Evolutionary conservation across 345 rosid species (phyloP).

Genomic region (Eucalyptus marginata): DNA sequence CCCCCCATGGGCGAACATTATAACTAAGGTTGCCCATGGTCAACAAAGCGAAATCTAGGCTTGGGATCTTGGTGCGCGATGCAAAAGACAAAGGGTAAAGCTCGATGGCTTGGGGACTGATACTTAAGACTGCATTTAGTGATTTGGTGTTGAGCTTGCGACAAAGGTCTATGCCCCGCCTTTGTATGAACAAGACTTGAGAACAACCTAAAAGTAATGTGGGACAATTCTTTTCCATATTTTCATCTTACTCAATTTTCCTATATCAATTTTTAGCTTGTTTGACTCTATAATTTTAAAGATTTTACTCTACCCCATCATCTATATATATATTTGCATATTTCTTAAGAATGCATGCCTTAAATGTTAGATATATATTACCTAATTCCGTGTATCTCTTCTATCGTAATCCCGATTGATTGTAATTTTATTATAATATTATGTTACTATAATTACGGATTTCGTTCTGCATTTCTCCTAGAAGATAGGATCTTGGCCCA

Average conservation of each 20-base stretch:
- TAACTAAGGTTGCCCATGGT: not conserved
- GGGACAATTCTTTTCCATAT: too few species aligned
- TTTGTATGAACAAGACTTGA: too few species aligned
- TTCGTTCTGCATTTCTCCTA: too few species aligned
- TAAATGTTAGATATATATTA: too few species aligned
- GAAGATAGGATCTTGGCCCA: too few species aligned
- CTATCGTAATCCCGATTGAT: rapidly evolving
- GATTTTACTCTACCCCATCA: too few species aligned
- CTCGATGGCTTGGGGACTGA: not conserved
- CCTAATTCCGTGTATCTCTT: rapidly evolving
- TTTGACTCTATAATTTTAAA: too few species aligned
- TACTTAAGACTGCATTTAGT: not conserved
- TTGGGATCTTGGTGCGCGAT: rapidly evolving
- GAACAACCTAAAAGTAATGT: too few species aligned
- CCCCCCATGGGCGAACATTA: rapidly evolving
- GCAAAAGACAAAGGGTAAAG: not conserved
- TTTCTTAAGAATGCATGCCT: too few species aligned
- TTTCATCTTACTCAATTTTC: too few species aligned
- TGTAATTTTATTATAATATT: too few species aligned
- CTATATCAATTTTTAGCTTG: too few species aligned
- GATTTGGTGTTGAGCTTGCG: not conserved
- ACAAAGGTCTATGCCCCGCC: rapidly evolving
- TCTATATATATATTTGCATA: rapidly evolving
- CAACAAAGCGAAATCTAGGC: rapidly evolving
- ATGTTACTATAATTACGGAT: rapidly evolving